These are phyloP conservation scores for Aspergillus pseudonomiae DNA, from an alignment of 2,329 filamentous ascomycete species.

Conservation along the genomic window DNA sequence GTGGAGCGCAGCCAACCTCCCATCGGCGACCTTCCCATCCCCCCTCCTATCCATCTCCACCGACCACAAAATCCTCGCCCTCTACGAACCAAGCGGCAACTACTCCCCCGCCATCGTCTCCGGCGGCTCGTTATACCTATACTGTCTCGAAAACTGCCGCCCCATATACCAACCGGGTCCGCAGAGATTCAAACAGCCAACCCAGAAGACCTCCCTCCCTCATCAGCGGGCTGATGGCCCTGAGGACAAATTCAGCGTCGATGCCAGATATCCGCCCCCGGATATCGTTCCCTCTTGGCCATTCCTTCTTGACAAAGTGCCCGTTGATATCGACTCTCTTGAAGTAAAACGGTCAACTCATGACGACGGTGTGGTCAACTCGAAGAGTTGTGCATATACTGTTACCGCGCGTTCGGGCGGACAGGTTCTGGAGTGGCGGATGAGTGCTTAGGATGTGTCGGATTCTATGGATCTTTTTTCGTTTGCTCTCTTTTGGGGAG, in stretches of 20 bases:
- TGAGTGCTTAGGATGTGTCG: not conserved
- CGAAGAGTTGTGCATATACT: conserved; percentile 7
- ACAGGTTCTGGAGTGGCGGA: conserved; percentile 15
- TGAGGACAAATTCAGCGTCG: not conserved
- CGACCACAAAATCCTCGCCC: conserved; percentile 19
- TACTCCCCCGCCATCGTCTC: conserved; percentile 17
- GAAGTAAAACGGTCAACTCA: not conserved
- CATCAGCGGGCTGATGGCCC: not conserved
- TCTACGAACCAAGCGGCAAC: conserved; percentile 23
- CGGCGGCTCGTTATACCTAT: conserved; percentile 25
- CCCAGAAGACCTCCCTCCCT: not conserved
- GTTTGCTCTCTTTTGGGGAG: not conserved
- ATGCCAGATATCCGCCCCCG: not conserved
- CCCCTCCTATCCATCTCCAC: conserved; percentile 19
- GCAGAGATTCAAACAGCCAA: not conserved
- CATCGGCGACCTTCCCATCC: conserved; percentile 14
- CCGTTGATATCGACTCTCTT: conserved; percentile 18
- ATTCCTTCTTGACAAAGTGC: conserved; percentile 21
- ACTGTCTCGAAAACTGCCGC: conserved; percentile 9
- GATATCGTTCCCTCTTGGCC: conserved; percentile 21
- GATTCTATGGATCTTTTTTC: not conserved
- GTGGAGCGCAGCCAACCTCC: conserved; percentile 23
- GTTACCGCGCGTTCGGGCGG: conserved; percentile 10
- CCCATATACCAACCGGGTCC: conserved; percentile 10
- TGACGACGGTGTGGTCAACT: not conserved